phyloP scores from a whole-genome alignment of 23 red algal genomes.

The Gracilaria vermiculophylla region DNA sequence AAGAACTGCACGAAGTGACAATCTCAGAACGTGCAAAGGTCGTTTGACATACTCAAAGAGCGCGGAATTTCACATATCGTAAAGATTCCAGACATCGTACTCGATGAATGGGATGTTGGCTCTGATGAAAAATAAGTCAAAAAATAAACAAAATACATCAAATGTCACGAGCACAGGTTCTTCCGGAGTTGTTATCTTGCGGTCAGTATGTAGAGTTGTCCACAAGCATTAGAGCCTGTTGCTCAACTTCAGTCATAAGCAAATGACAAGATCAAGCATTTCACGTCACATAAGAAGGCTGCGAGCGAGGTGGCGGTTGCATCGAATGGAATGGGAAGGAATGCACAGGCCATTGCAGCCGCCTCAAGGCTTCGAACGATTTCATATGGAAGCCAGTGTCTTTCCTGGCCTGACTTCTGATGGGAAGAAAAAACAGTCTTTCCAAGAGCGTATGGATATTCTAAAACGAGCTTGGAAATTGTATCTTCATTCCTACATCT shows the following conservation, averaged over 20 bases:
- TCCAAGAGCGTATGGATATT: background rate
- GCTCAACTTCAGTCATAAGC: background rate
- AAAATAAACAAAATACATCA: too few species aligned
- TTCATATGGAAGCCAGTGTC: background rate
- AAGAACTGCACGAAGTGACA: too few species aligned
- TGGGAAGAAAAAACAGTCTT: conserved; percentile 14
- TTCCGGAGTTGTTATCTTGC: too few species aligned
- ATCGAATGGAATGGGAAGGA: conserved; percentile 68
- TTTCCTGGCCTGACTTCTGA: conserved; percentile 21
- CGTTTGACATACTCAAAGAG: too few species aligned
- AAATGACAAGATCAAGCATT: background rate
- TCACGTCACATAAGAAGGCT: conserved; percentile 27
- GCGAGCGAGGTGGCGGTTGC: conserved; percentile 53
- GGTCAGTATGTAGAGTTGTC: too few species aligned
- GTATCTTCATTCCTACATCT: conserved; percentile 45
- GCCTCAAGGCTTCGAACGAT: conserved; percentile 48
- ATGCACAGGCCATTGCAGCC: conserved; percentile 54
- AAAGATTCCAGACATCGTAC: too few species aligned
- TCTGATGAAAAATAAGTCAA: too few species aligned
- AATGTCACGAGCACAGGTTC: too few species aligned
- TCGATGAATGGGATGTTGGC: too few species aligned
- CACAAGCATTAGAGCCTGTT: too few species aligned
- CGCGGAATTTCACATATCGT: too few species aligned
- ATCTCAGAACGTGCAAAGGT: too few species aligned
- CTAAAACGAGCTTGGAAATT: conserved; percentile 13